Base-by-base conservation (phyloP, 2,329 filamentous ascomycete species). In the Torrubiellomyces zombiae region DNA sequence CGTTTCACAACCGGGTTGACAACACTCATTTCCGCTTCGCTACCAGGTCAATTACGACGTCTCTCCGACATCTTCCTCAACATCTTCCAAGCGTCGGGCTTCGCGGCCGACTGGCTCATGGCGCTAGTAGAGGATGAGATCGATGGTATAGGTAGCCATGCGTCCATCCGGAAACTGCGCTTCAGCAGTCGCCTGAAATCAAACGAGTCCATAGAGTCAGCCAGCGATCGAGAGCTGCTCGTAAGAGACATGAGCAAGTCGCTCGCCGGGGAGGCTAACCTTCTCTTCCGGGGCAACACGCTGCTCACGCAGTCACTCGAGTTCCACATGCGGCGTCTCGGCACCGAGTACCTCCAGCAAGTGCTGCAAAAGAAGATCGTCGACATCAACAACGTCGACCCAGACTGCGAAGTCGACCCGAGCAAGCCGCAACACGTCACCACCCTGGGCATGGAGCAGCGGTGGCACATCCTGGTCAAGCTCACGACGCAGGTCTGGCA, bases 81-180 rank as follows among this genome's bases (percentile, higher is more conserved):
- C 45, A 92, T 98, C 26, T 98, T 86, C 40, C 89, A 98, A 44
- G 85, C 92, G 3, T 86, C 83, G 3, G 82, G 81, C 1, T 69
- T 70, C 18, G 78, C 80, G 3, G 66, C 67, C 21, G 82, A 94
- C 30, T 98, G 89, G 89, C 64, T 98, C 13, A 89, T 82, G 60
- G 75, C 81, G 3, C 58, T 98, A 20, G 80, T 94, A 0, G 89
- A 98, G 48, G 86, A 95, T 43, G 89, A 98, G 48, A 95, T 98
- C 29, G 89, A 95, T 42, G 86, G 86, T 1, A 74, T 89, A 11
- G 71, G 82, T 28, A 91, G 75, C 43, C 83, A 93, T 38, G 71
- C 73, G 9, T 70, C 76, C 1, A 67, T 76, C 33, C 81, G 74
- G 58, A 60, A 77, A 63, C 45, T 73, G 60, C 64, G 78, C 4